Evolutionary conservation across 1,284 basidiomycete genomes (phyloP), one percentile per base, ranked within the genome.

Genomic region (Microstroma glucosiphilum): DNA sequence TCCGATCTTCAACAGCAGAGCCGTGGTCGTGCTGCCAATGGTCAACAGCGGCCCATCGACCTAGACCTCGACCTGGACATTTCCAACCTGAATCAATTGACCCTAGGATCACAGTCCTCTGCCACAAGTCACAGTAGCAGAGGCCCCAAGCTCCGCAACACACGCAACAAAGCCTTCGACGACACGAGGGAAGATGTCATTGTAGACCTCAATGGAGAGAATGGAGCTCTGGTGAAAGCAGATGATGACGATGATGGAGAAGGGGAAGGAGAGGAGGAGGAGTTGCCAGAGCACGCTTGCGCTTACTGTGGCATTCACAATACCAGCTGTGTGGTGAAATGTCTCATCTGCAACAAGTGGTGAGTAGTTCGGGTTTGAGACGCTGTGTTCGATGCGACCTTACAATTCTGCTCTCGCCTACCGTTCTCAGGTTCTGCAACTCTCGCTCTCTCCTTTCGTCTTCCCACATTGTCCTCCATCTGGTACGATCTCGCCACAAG

Each of bases 401-500:
- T 7, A n/a, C n/a, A n/a, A 17, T 3, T 58, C 58, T 51, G 7
- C 12, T 25, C 55, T 30, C 23, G 17, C 19, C 26, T 54, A 12
- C 4, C 2, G 25, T 2, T 17, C 15, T 9, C 58, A 58, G 94
- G 92, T 99, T 99, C 80, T 99, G 96, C 84, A 99, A 99, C 80
- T 94, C 94, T n/a, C 87, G 94, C 59, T 93, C 94, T 59, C 94
- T 93, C 76, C 96, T 93, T 1, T 94, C 93, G 0, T 94, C 93
- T 2, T 77, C 76, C 11, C 96, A 99, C 80, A 98, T 99, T 72
- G 94, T 99, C 74, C 96, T 96, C 80, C 96, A 99, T 81, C 86
- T 99, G 61, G 96, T 98, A 60, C 91, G 94, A 74, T 92, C 96
- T 30, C 96, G 97, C 82, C 96, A 99, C 83, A 97, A 97, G 82